Conservation (phyloP, 2,329 filamentous ascomycete species). For the Penicillium sp. region DNA sequence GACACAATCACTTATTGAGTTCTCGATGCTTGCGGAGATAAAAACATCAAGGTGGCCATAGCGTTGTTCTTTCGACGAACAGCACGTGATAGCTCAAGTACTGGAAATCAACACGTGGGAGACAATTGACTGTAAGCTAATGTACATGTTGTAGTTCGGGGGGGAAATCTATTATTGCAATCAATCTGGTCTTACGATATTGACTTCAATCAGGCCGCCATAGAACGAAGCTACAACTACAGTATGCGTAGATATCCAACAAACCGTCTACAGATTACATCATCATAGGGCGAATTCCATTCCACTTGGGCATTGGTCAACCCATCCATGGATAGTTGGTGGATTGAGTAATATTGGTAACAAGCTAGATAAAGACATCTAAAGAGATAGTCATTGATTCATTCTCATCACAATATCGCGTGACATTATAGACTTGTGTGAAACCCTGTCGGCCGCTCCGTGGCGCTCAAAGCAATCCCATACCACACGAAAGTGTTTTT, state of each 20-base stretch:
- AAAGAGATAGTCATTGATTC: conserved; percentile 21
- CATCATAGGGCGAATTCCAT: neutral
- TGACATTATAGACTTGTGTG: conserved; percentile 1
- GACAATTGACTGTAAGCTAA: neutral
- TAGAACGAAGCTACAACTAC: no score
- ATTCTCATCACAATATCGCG: conserved; percentile 15
- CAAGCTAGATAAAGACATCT: neutral
- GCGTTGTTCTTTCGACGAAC: conserved; percentile 11
- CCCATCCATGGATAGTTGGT: neutral
- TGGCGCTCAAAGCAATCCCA: conserved; percentile 15
- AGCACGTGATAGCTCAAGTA: conserved; percentile 21
- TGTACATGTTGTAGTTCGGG: no score
- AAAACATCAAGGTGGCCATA: conserved; percentile 28
- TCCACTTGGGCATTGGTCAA: neutral
- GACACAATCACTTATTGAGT: neutral
- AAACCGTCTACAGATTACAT: neutral
- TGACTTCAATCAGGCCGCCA: no score
- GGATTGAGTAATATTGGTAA: neutral
- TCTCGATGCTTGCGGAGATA: conserved; percentile 21
- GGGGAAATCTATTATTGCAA: neutral
- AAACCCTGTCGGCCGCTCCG: neutral
- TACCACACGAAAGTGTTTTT: conserved; percentile 9
- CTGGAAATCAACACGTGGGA: neutral
- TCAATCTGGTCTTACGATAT: neutral
- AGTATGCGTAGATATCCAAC: no score